phyloP scores from a whole-genome alignment of 768 basidiomycete species.

The Krasilnikovozyma curviuscula region DNA sequence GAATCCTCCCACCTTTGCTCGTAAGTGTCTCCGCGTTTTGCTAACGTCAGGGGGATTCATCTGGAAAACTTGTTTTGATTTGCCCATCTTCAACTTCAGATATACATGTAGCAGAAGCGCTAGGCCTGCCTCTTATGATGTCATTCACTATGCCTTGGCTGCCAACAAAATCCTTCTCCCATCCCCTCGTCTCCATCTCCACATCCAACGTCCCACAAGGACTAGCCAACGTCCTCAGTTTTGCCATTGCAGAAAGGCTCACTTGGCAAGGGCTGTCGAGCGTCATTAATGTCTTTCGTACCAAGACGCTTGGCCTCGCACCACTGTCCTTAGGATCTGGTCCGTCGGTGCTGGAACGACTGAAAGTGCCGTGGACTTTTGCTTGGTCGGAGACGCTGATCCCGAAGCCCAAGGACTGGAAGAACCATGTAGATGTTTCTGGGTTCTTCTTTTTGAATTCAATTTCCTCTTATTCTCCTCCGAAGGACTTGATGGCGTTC shows the following conservation, averaged over 20 bases:
- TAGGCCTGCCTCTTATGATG: slow-evolving; percentile 29
- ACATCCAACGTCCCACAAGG: slow-evolving; percentile 36
- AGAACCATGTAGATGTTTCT: slow-evolving; percentile 44
- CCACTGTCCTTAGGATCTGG: slow-evolving; percentile 36
- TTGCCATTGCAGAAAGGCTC: slow-evolving; percentile 40
- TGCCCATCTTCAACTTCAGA: too few species aligned
- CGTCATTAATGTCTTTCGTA: slow-evolving; percentile 41
- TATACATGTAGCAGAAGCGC: slow-evolving; percentile 44
- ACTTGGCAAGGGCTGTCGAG: slow-evolving; percentile 47
- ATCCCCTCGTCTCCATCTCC: slow-evolving; percentile 44
- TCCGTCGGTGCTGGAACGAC: slow-evolving; percentile 34
- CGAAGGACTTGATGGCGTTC: slow-evolving; percentile 34
- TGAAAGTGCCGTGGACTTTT: slow-evolving; percentile 42
- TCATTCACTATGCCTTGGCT: slow-evolving; percentile 43
- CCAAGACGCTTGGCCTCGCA: slow-evolving; percentile 33
- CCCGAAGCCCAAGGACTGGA: slow-evolving; percentile 46
- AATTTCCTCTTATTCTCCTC: slow-evolving; percentile 32
- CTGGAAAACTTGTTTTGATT: too few species aligned
- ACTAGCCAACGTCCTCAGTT: slow-evolving; percentile 38
- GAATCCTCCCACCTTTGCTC: slow-evolving; percentile 48
- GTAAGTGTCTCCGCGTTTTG: too few species aligned
- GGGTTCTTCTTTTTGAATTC: slow-evolving; percentile 47
- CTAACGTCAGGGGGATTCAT: too few species aligned
- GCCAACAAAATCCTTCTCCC: slow-evolving; percentile 38
- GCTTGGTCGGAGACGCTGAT: slow-evolving; percentile 43